These are phyloP conservation scores for Vigna hirtella DNA, from an alignment of 306 rosid genomes.

Conservation along the genomic window DNA sequence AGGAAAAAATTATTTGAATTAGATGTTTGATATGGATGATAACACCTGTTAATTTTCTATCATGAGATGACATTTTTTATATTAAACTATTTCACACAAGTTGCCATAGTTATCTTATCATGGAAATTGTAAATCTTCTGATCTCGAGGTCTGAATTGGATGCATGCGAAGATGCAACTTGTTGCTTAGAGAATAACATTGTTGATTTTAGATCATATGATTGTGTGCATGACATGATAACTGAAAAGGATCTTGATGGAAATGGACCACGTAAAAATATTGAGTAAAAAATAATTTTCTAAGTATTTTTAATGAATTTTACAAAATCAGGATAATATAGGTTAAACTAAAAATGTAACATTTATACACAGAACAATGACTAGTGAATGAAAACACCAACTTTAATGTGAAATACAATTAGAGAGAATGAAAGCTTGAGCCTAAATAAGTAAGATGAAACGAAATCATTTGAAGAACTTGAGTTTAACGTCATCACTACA, in stretches of 20 bases:
- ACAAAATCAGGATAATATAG: no score
- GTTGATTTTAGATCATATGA: slow-evolving; percentile 46
- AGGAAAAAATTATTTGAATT: neutral
- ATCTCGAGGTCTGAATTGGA: slow-evolving; percentile 31
- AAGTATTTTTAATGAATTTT: no score
- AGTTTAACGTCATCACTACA: no score
- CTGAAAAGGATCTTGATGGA: neutral
- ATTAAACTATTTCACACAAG: neutral
- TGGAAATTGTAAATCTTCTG: slow-evolving; percentile 1
- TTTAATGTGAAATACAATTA: no score
- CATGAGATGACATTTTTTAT: slow-evolving; percentile 6
- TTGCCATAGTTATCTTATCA: slow-evolving; percentile 32
- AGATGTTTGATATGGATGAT: neutral
- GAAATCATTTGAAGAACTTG: no score
- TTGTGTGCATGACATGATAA: slow-evolving; percentile 42
- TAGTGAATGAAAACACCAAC: no score
- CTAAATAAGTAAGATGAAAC: no score
- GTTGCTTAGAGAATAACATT: slow-evolving; percentile 28
- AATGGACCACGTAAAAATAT: no score
- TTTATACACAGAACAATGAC: no score
- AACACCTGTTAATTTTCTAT: slow-evolving; percentile 9
- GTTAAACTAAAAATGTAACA: no score
- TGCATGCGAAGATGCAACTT: slow-evolving; percentile 32
- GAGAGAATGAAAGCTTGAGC: no score
- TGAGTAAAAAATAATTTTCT: no score